Evolutionary conservation across 1,139 yeast species (phyloP).

Genomic region (Saccharomyces pastorianus): DNA sequence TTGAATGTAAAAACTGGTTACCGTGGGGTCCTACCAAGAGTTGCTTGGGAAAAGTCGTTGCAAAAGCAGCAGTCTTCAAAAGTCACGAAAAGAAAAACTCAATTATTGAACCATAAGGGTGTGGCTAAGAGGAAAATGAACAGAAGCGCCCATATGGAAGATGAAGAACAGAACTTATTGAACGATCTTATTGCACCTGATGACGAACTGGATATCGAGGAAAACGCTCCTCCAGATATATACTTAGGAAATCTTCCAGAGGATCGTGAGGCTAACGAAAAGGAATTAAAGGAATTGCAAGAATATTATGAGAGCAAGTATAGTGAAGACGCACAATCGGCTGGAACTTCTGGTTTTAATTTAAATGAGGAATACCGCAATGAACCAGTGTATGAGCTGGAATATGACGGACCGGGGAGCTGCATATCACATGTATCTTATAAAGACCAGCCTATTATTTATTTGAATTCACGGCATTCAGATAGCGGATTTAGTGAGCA

Average conservation of each 20-base stretch:
- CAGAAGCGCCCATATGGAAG: not conserved
- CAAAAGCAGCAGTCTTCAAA: constrained; percentile 4
- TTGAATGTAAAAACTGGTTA: constrained; percentile 26
- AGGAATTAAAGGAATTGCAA: not conserved
- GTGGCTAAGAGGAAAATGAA: constrained; percentile 2
- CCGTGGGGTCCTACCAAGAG: constrained; percentile 27
- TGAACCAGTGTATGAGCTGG: constrained; percentile 1
- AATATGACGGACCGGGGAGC: not conserved
- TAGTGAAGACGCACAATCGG: constrained; percentile 14
- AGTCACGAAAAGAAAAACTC: not conserved
- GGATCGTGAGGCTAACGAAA: not conserved
- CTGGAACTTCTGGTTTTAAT: constrained; percentile 17
- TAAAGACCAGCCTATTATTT: not conserved
- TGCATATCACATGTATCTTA: not conserved
- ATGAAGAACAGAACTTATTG: not conserved
- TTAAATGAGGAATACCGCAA: constrained; percentile 7
- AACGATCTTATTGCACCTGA: not conserved
- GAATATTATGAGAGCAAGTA: not conserved
- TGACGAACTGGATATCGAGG: not conserved
- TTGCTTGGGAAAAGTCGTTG: constrained; percentile 27
- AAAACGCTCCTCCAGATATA: not conserved
- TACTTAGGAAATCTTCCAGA: not conserved
- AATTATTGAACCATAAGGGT: not conserved
- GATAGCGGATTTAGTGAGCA: not conserved
- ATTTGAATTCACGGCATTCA: not conserved